These are phyloP conservation scores for Tetracladium maxilliforme DNA, from an alignment of 2,329 filamentous ascomycete genomes.

Conservation along the genomic window DNA sequence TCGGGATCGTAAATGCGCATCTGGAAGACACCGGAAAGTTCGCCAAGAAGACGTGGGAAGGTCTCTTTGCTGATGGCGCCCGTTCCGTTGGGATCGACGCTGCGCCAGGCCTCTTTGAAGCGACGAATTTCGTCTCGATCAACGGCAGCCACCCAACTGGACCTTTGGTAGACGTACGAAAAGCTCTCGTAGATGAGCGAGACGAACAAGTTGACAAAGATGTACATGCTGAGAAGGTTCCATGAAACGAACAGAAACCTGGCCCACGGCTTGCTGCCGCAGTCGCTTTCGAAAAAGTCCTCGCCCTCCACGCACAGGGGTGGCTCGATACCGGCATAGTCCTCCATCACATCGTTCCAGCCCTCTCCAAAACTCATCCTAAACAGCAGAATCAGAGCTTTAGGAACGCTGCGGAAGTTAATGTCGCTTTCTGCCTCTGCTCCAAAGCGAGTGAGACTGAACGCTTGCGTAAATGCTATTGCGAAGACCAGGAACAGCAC, in stretches of 20 bases:
- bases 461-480: conserved; percentile 90
- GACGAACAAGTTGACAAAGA: conserved; percentile 96
- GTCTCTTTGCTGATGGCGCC: conserved; percentile 83
- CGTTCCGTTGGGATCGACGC: conserved; percentile 79
- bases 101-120: conserved; percentile 98
- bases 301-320: conserved; percentile 63
- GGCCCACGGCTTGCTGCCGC: conserved; percentile 82
- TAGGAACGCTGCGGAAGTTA: conserved; percentile 89
- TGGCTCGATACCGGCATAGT: conserved; percentile 67
- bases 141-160: conserved; percentile 79
- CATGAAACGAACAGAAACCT: conserved; percentile 82
- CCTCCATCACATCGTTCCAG: conserved; percentile 96
- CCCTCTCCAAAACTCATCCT: conserved; percentile 87
- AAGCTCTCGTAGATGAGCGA: conserved; percentile 99
- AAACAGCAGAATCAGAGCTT: conserved; percentile 85
- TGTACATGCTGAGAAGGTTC: conserved; percentile 99
- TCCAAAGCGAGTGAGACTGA: conserved; percentile 85
- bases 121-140: conserved; percentile 87
- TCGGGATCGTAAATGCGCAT: conserved; percentile 93
- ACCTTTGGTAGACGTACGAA: conserved; percentile 96
- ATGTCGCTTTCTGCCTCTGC: conserved; percentile 57
- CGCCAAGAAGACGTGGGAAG: conserved; percentile 77
- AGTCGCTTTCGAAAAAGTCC: conserved; percentile 78
- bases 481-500: conserved; percentile 93
- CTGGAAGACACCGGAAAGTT: conserved; percentile 88